Evolutionary conservation across 2,329 filamentous ascomycete species (phyloP).

Genomic region (Monosporascus sp.): DNA sequence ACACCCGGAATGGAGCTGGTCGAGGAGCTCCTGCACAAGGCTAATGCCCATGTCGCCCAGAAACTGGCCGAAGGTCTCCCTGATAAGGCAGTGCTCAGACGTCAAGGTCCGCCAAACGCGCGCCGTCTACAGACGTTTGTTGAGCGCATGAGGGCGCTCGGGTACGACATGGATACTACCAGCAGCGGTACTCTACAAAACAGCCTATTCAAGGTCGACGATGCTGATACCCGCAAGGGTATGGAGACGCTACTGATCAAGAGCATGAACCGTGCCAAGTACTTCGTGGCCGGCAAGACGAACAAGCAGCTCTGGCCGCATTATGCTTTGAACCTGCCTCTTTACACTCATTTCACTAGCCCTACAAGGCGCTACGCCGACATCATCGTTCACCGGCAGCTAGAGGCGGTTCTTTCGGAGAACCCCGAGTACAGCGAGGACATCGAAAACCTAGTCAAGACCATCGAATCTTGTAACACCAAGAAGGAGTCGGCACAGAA

Average conservation of each 20-base stretch:
- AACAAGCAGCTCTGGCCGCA: constrained; percentile 75
- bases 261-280: constrained; percentile 94
- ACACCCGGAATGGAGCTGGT: constrained; percentile 86
- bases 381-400: constrained; percentile 89
- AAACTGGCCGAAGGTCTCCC: constrained; percentile 74
- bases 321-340: constrained; percentile 84
- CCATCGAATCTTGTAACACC: constrained; percentile 91
- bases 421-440: constrained; percentile 85
- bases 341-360: constrained; percentile 97
- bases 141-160: constrained; percentile 87
- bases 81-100: constrained; percentile 86
- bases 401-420: constrained; percentile 79
- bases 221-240: constrained; percentile 85
- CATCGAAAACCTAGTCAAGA: constrained; percentile 82
- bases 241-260: constrained; percentile 97
- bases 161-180: constrained; percentile 81
- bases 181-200: constrained; percentile 91
- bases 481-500: constrained; percentile 98
- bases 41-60: constrained; percentile 83
- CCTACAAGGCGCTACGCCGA: constrained; percentile 93
- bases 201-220: constrained; percentile 89
- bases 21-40: constrained; percentile 91
- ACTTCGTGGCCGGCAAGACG: constrained; percentile 79
- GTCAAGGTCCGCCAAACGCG: constrained; percentile 78
- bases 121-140: constrained; percentile 86